These are phyloP conservation scores for Exophiala phaeomuriformis DNA, from an alignment of 2,329 filamentous ascomycete genomes.

Conservation along the genomic window DNA sequence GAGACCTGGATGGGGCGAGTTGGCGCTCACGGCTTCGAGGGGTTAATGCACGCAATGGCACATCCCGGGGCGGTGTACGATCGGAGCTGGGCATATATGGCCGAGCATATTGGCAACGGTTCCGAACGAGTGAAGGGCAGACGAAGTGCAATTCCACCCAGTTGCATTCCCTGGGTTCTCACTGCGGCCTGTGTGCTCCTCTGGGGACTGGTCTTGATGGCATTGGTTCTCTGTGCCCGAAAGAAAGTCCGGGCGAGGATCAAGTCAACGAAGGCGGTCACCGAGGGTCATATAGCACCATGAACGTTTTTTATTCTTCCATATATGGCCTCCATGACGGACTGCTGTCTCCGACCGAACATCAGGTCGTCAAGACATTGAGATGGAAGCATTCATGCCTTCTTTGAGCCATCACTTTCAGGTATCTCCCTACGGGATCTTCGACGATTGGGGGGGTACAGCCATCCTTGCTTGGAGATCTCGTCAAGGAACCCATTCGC, in stretches of 20 bases:
- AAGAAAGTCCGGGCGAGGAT: neutral
- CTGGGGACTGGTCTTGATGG: neutral
- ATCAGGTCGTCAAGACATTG: neutral
- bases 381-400: no score
- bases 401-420: neutral
- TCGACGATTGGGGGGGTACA: neutral
- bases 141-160: neutral
- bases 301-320: neutral
- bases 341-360: no score
- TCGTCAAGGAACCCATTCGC: no score
- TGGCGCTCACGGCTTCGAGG: no score
- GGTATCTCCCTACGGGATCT: neutral
- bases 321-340: no score
- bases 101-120: neutral
- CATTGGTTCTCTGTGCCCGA: neutral
- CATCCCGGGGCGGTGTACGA: neutral
- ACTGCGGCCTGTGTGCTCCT: neutral
- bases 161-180: neutral
- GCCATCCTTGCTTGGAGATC: neutral
- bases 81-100: neutral
- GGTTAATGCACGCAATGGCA: neutral
- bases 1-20: no score
- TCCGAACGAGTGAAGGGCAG: neutral
- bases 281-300: neutral
- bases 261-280: neutral